A percentile compares a stretch with the other conserved stretches of the same genome.
phyloP scores from a whole-genome alignment of 805 yeast species.

The Wickerhamiella allomyrinae region DNA sequence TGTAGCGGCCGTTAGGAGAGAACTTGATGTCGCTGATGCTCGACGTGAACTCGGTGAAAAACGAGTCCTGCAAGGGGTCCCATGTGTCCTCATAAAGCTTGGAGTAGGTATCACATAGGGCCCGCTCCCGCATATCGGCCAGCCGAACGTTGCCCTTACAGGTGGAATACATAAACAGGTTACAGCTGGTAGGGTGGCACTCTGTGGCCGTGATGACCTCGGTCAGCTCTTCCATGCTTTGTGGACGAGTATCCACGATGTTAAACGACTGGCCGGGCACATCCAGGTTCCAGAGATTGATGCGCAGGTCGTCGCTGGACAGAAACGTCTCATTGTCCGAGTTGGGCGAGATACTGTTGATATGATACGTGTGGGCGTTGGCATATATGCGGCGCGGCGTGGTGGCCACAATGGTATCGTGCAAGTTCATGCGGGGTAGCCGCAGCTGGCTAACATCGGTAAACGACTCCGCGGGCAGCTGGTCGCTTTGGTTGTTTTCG shows the following conservation, averaged over 20 bases:
- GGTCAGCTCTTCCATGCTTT: conserved; percentile 96
- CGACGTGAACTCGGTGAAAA: conserved; percentile 93
- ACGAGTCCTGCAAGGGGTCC: conserved; percentile 86
- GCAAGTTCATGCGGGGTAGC: conserved; percentile 80
- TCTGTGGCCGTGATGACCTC: conserved; percentile 95
- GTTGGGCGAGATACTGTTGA: conserved; percentile 86
- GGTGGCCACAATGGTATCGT: conserved; percentile 90
- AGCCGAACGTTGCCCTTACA: conserved; percentile 91
- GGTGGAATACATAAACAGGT: conserved; percentile 85
- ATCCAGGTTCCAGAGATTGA: conserved; percentile 89
- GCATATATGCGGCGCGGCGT: conserved; percentile 83
- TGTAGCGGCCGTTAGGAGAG: conserved; percentile 80
- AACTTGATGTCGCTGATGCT: conserved; percentile 89
- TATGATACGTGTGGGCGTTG: conserved; percentile 97
- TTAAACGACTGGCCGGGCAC: conserved; percentile 92
- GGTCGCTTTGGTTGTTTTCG: conserved; percentile 67
- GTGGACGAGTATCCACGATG: conserved; percentile 95
- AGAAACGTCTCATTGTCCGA: conserved; percentile 93
- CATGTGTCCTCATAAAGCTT: conserved; percentile 74
- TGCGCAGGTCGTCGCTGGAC: conserved; percentile 84
- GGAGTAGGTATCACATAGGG: conserved; percentile 82
- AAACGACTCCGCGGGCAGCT: conserved; percentile 18
- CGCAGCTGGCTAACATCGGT: conserved; percentile 33
- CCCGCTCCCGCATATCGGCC: conserved; percentile 92
- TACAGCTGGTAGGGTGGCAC: conserved; percentile 88